Evolutionary conservation across 306 rosid species (phyloP), one percentile per base, ranked within the genome.

Genomic region (Abrus pulchellus): DNA sequence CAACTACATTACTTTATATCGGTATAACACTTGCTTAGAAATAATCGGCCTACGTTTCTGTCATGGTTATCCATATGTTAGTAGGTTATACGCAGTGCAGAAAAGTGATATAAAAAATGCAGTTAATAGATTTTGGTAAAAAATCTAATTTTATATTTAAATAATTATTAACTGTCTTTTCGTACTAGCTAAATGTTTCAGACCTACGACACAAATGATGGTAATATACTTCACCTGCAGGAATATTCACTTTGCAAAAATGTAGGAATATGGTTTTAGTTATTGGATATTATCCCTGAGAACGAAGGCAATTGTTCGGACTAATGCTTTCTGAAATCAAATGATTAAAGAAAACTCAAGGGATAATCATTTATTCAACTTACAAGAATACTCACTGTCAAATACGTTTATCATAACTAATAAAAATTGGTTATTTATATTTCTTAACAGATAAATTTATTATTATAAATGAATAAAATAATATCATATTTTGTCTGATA

Each of bases 141-240:
- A 34, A 32, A 32, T 7, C 30, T 9, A 59, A 30, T 40, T 54
- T 20, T 54, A 3, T 8, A 20, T 44, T 66, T 5, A 68, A 12
- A 47, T 68, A 12, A 30, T 48, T 3, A 10, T 48, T 3, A 10
- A 43, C 12, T 43, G 36, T 44, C 20, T 45, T 68, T 5, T 67
- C 14, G 9, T 43, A 67, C 13, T 9, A 67, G 65, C 52, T 54
- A 54, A 72, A 36, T 72, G 50, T 53, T 73, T 12, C 53, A 72
- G 77, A 13, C 43, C 29, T 11, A 5, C 11, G 79, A 75, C 59
- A 44, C 30, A 13, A 50, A 12, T 12, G 38, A 20, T 50, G n/a
- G 79, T 59, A 75, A 60, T 48, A 76, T 62, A 5, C 80, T 48
- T 76, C 62, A 33, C 28, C 12, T 48, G 72, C 9, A 14, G 47